Evolutionary conservation across 805 yeast species (phyloP).

Genomic region (Candida sonorensis): DNA sequence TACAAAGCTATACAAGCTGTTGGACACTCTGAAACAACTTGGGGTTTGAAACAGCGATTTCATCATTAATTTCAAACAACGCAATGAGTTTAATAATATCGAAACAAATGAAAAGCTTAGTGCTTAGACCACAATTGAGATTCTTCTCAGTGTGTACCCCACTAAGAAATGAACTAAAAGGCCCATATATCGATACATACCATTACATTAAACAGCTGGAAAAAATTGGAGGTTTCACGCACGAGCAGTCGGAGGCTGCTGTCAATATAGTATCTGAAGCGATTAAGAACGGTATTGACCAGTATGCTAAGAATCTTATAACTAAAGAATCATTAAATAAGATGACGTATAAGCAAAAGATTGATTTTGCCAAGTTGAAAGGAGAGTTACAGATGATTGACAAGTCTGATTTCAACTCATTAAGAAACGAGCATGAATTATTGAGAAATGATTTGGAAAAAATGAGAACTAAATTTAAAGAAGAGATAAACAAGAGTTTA

Average conservation of each 20-base stretch:
- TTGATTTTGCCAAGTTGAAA: slow-evolving; percentile 89
- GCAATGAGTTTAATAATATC: too few relatives aligned
- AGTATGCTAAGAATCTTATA: slow-evolving; percentile 73
- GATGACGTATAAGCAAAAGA: slow-evolving; percentile 90
- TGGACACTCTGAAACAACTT: too few relatives aligned
- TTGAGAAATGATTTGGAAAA: slow-evolving; percentile 80
- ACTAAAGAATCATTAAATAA: slow-evolving; percentile 77
- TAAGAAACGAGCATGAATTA: slow-evolving; percentile 83
- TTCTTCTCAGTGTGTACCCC: too few relatives aligned
- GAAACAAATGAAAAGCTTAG: too few relatives aligned
- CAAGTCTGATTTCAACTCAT: slow-evolving; percentile 71
- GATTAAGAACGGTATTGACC: slow-evolving; percentile 70
- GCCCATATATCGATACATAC: slow-evolving; percentile 63
- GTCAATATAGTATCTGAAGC: slow-evolving; percentile 68
- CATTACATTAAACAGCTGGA: slow-evolving; percentile 59
- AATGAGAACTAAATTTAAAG: slow-evolving; percentile 75
- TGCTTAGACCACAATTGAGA: too few relatives aligned
- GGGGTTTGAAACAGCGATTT: too few relatives aligned
- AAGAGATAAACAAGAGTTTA: slow-evolving; percentile 83
- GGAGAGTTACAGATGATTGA: slow-evolving; percentile 89
- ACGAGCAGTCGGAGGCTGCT: slow-evolving; percentile 73
- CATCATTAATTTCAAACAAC: too few relatives aligned
- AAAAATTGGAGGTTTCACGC: slow-evolving; percentile 54
- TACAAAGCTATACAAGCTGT: too few relatives aligned
- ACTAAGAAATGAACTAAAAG: slow-evolving; percentile 1